Percentiles rank a stretch among this genome's conserved stretches.
Evolutionary conservation across 2,329 filamentous ascomycete genomes (phyloP).

Genomic region (Teratosphaeria nubilosa): DNA sequence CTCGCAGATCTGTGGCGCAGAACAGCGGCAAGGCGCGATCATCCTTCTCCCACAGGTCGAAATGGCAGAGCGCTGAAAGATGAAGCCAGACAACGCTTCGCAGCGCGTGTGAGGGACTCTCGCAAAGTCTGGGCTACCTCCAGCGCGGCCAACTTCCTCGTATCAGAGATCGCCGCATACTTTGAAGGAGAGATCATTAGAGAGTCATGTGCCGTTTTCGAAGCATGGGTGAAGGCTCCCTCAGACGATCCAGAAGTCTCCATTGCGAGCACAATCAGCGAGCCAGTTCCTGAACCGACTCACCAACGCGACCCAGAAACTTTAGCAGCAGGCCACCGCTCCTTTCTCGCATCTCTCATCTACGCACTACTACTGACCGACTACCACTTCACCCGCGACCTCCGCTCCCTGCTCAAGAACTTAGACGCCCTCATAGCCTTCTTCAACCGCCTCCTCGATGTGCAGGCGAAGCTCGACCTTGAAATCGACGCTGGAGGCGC

Average conservation of each 20-base stretch:
- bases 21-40: conserved; percentile 63
- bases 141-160: conserved; percentile 76
- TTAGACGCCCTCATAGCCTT: conserved; percentile 76
- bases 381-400: conserved; percentile 49
- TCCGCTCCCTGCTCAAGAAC: conserved; percentile 59
- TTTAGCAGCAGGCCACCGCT: conserved; percentile 66
- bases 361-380: conserved; percentile 59
- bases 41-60: conserved; percentile 60
- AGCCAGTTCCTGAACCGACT: not conserved
- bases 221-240: conserved; percentile 47
- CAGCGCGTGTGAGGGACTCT: conserved; percentile 55
- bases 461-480: conserved; percentile 70
- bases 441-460: conserved; percentile 61
- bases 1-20: conserved; percentile 82
- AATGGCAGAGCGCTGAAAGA: conserved; percentile 27
- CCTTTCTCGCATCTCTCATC: conserved; percentile 61
- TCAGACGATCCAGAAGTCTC: conserved; percentile 2
- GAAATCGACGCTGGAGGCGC: conserved; percentile 70
- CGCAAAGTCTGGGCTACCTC: conserved; percentile 83
- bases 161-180: conserved; percentile 79
- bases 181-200: conserved; percentile 83
- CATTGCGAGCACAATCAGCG: not conserved
- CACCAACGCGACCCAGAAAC: conserved; percentile 69
- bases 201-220: conserved; percentile 70
- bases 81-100: conserved; percentile 53